Base-by-base conservation (phyloP, 495 filamentous ascomycete genomes). In the Neurospora sp. region DNA sequence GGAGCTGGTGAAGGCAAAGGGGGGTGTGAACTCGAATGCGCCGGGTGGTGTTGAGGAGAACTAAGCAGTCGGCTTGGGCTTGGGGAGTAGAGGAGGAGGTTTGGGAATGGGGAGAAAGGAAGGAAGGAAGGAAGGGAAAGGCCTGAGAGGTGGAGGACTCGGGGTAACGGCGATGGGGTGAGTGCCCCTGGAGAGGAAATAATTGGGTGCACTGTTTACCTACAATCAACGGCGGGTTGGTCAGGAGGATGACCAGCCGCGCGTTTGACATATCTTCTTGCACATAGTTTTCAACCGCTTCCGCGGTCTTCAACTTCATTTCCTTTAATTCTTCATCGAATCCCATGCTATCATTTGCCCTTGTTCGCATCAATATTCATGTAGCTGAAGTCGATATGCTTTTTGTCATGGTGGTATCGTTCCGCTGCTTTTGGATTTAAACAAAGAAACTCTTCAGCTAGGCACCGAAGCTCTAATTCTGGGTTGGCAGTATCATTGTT, bases 21-120 rank as follows among this genome's bases (percentile, higher is more conserved):
- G 77, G 11, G 59, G 39, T 10, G 77, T 78, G 0, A 74, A 75
- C 31, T 78, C 77, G 37, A 20, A 44, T 5, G 77, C 77, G 37
- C 77, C 77, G 0, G 77, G 77, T 0, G 77, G 77, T 10, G 73
- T 78, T 9, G 23, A 72, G 54, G 77, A 78, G 70, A 35, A 66
- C 7, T 66, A 66, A 66, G 27, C 14, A 2, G 6, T 66, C 6
- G 27, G 12, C 3, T 31, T 35, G 14, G 12, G 1, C 5, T 59
- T 31, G 11, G 20, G 41, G 41, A 42, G 41, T 42, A 8, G 2
- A 31, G 20, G 11, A 35, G 11, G 23, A 14, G 20, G 20, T 11
- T 48, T 20, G n/a, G n/a, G 46, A 46, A n/a, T n/a, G n/a, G n/a
- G 9, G 42, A 2, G 38, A 9, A 41, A 16, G 40, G 0, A 42